Evolutionary conservation across 2,329 filamentous ascomycete genomes (phyloP).

Genomic region (Talaromyces sp.): DNA sequence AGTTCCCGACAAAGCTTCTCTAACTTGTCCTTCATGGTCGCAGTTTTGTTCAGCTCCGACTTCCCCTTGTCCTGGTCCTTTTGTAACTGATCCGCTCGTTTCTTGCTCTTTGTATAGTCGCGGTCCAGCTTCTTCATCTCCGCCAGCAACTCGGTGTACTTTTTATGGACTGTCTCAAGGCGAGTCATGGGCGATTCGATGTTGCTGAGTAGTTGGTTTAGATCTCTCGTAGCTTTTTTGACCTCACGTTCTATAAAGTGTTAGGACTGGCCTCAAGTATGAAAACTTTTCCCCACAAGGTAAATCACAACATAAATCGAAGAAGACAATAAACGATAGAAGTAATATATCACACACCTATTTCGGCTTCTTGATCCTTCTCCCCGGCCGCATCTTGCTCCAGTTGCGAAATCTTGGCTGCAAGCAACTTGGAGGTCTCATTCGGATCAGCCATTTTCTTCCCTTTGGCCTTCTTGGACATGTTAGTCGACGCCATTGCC

Average conservation of each 20-base stretch:
- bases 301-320: not conserved
- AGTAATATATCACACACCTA: conserved; percentile 63
- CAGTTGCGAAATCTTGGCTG: conserved; percentile 90
- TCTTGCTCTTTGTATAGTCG: conserved; percentile 93
- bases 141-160: conserved; percentile 83
- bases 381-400: conserved; percentile 91
- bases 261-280: conserved; percentile 1
- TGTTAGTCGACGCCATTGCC: conserved; percentile 48
- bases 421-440: conserved; percentile 86
- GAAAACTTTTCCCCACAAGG: conserved; percentile 1
- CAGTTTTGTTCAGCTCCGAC: conserved; percentile 84
- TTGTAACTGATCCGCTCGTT: conserved; percentile 86
- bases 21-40: conserved; percentile 88
- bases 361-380: conserved; percentile 93
- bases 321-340: not conserved
- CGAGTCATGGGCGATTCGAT: conserved; percentile 91
- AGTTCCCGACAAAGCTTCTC: conserved; percentile 94
- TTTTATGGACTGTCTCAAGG: conserved; percentile 84
- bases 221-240: conserved; percentile 86
- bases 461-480: conserved; percentile 73
- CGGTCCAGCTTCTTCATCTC: conserved; percentile 96
- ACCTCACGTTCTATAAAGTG: conserved; percentile 73
- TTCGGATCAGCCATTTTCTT: conserved; percentile 82
- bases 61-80: conserved; percentile 93
- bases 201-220: conserved; percentile 76